A percentile compares a stretch with the other conserved stretches of the same genome.
These are phyloP conservation scores for Thoreauomyces humboldtii DNA, from an alignment of 192 early-diverging fungal genomes.

Conservation along the genomic window DNA sequence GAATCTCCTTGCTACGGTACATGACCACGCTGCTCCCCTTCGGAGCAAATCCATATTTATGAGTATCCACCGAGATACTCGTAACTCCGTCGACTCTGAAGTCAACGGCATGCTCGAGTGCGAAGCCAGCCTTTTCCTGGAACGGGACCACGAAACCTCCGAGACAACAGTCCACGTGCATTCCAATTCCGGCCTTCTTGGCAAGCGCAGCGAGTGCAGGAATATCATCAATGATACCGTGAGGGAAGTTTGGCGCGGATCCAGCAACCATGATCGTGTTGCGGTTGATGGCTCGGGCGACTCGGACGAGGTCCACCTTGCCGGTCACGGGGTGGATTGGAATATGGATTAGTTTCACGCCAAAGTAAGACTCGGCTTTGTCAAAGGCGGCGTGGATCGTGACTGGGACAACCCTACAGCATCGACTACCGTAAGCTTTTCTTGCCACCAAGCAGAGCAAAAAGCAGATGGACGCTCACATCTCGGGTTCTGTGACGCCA, in stretches of 20 bases:
- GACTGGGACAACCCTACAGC: conserved; percentile 78
- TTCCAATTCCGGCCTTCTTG: conserved; percentile 72
- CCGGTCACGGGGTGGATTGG: conserved; percentile 77
- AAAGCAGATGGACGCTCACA: conserved; percentile 61
- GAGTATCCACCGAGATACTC: conserved; percentile 92
- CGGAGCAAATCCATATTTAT: conserved; percentile 99
- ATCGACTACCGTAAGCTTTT: no score
- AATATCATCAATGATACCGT: conserved; percentile 92
- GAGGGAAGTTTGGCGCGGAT: conserved; percentile 89
- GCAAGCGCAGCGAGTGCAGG: conserved; percentile 75
- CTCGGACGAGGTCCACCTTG: conserved; percentile 71
- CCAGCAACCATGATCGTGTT: conserved; percentile 92
- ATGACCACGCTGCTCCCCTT: conserved; percentile 96
- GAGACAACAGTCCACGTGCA: conserved; percentile 96
- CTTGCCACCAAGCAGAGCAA: no score
- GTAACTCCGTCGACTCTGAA: conserved; percentile 91
- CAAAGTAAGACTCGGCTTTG: conserved; percentile 91
- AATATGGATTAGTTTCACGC: conserved; percentile 80
- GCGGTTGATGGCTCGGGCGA: conserved; percentile 78
- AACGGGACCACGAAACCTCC: conserved; percentile 94
- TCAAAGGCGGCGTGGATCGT: conserved; percentile 94
- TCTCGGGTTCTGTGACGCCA: conserved; percentile 86
- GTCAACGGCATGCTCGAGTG: conserved; percentile 73
- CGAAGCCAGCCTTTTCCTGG: conserved; percentile 89
- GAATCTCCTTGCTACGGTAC: conserved; percentile 75